Evolutionary conservation across 805 yeast species (phyloP), one percentile per base, ranked within the genome.

Genomic region (Metschnikowia matae): DNA sequence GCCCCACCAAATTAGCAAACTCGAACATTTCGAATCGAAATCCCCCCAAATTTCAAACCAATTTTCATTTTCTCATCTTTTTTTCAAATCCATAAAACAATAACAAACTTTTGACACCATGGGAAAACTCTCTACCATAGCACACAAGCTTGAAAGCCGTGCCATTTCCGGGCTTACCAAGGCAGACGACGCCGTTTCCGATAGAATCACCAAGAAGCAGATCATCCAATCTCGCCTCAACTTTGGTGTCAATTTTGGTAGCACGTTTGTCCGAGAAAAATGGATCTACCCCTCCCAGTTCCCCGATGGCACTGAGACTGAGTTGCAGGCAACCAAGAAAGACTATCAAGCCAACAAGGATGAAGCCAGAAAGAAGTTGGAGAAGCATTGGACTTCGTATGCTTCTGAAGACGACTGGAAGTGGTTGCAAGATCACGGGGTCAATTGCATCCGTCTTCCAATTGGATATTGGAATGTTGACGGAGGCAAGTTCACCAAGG

Each of bases 381-480:
- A 84, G 54, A 52, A 67, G 1, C 96, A 87, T 64, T 92, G 94
- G 87, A 67, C 63, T 6, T 61, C 62, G 7, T 91, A 81, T 62
- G 73, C 86, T 51, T 63, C 65, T 33, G 87, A 83, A 49, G 77
- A 77, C 6, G 97, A 92, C 63, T 91, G 96, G 96, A 61, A 77
- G 18, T 89, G 89, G 87, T 67, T 92, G 29, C 65, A 71, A 41
- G 69, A 74, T 18, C 77, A 75, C 48, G 87, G 89, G 6, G 87
- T 87, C n/a, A 89, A 88, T 21, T 80, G 90, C 1, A 76, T 92
- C 4, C 77, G 99, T 60, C 76, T 92, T 1, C 98, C 99, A 6
- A 69, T 92, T 55, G 98, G 98, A 0, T 92, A 87, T 67, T 92
- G 96, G 96, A 83, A 80, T 50, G 80, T 90, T n/a, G 78, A 71